These are phyloP conservation scores for Boletus rex-veris DNA, from an alignment of 768 basidiomycete genomes.

Conservation along the genomic window DNA sequence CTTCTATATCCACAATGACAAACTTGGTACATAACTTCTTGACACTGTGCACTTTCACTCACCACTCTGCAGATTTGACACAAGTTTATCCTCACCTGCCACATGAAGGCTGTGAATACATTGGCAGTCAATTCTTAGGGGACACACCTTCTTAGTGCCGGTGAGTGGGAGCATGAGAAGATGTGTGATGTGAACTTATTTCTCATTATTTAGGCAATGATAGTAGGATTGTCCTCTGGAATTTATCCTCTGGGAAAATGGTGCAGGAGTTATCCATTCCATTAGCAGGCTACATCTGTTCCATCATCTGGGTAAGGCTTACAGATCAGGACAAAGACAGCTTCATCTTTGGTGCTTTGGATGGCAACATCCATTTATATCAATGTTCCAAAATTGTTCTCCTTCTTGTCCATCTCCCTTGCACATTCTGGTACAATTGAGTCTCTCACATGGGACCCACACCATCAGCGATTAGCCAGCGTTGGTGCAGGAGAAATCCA, in stretches of 20 bases:
- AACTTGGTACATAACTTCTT: too few species aligned
- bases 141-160: background rate
- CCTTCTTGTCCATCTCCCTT: background rate
- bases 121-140: background rate
- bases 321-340: background rate
- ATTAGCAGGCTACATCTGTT: background rate
- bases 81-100: background rate
- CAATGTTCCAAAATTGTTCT: background rate
- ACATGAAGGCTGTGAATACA: background rate
- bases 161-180: background rate
- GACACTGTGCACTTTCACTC: too few species aligned
- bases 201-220: background rate
- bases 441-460: background rate
- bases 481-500: background rate
- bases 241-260: background rate
- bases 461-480: background rate
- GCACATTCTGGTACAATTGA: background rate
- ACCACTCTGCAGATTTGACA: background rate
- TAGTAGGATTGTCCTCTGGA: background rate
- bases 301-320: background rate
- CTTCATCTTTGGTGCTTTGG: background rate
- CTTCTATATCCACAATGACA: too few species aligned
- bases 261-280: background rate
- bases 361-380: slow-evolving; percentile 3
- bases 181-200: background rate